Base-by-base conservation (phyloP, 495 filamentous ascomycete genomes). In the Immersiella caudata region DNA sequence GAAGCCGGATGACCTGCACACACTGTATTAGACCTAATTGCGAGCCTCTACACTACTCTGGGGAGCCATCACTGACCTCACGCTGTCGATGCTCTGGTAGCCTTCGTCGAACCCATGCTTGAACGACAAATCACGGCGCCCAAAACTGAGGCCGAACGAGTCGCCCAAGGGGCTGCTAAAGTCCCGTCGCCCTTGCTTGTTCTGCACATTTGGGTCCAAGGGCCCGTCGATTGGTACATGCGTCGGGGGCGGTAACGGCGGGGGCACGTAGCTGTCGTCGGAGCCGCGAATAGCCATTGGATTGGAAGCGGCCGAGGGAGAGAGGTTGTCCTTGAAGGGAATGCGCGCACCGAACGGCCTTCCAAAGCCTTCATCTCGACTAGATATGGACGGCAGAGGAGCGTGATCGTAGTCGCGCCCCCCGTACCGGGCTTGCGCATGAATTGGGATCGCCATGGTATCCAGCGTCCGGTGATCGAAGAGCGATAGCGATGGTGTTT, bases 171-270 rank as follows among this genome's bases (percentile, higher is more conserved):
- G 64, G 63, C 68, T 69, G 14, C 51, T 62, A 25, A 70, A 59
- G 1, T 74, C 68, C 9, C 71, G 71, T 60, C 66, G 66, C 46
- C 63, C 51, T 27, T 77, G 75, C 40, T 73, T 76, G 65, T 70
- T 71, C 18, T 71, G 73, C 25, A 73, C 70, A 50, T 69, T 68
- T 18, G 72, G 74, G 36, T 76, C 74, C 68, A 74, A 70, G 6
- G 79, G 79, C 33, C 77, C 74, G 16, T 65, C 67, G 40, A 79
- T 75, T 29, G 81, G 83, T 21, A 79, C 69, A 20, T 77, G 74
- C 26, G 76, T 74, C 1, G 80, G 80, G 4, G 85, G 85, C 12
- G 84, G 84, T 61, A 85, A 72, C 12, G 84, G 82, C 36, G 85
- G 84, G 9, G 85, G 85, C 11, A 73, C 79, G 21, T 64, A 52